A percentile compares a stretch with the other conserved stretches of the same genome.
phyloP scores from a whole-genome alignment of 139 green algal species.

The Micractinium sp. region DNA sequence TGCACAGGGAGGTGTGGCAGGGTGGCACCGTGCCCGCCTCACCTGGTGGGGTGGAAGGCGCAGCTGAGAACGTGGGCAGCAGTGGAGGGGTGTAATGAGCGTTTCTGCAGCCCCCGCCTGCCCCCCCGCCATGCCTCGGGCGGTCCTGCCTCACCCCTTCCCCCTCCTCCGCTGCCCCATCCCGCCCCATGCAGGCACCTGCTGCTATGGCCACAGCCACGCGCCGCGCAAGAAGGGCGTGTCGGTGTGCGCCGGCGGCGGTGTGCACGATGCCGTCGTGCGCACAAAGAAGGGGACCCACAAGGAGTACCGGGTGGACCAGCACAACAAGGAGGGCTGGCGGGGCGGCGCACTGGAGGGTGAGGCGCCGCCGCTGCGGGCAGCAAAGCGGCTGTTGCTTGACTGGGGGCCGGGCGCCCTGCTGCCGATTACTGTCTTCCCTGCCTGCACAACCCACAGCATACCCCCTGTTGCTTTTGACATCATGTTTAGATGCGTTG shows the following conservation, averaged over 20 bases:
- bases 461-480: background rate
- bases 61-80: no score
- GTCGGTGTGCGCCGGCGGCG: slow-evolving; percentile 44
- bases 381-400: slow-evolving; percentile 66
- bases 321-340: slow-evolving; percentile 62
- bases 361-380: slow-evolving; percentile 55
- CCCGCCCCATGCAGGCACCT: slow-evolving; percentile 42
- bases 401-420: background rate
- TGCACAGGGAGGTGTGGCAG: no score
- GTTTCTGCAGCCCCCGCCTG: background rate
- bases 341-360: slow-evolving; percentile 45
- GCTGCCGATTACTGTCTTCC: background rate
- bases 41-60: no score
- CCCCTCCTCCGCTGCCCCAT: background rate
- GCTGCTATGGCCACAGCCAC: slow-evolving; percentile 70
- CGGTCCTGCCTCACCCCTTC: background rate
- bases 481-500: no score
- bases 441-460: background rate
- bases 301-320: slow-evolving; percentile 54
- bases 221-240: slow-evolving; percentile 6
- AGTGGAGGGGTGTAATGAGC: no score
- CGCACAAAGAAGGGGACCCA: slow-evolving; percentile 15
- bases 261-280: slow-evolving; percentile 3
- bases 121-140: background rate
- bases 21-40: no score